Evolutionary conservation across 2,329 filamentous ascomycete species (phyloP).

Genomic region (Sordariomycetes sp.): DNA sequence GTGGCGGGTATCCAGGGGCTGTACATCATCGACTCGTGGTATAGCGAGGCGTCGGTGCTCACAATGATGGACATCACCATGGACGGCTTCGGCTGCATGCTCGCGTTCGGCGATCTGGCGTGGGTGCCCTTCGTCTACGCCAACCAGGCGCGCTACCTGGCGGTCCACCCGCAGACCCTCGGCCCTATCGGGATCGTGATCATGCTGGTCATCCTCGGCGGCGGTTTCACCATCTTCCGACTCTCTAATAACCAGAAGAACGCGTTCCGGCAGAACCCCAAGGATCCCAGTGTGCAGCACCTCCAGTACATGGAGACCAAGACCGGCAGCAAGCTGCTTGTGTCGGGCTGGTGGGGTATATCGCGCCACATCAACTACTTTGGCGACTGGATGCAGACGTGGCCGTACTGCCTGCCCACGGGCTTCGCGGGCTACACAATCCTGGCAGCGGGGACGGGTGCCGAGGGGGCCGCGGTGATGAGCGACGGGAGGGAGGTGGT

Average conservation of each 20-base stretch:
- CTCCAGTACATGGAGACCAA: constrained; percentile 80
- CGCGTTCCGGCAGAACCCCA: constrained; percentile 77
- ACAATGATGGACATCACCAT: constrained; percentile 92
- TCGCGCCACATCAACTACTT: constrained; percentile 93
- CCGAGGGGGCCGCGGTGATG: constrained; percentile 44
- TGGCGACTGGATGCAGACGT: constrained; percentile 89
- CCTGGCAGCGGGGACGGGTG: constrained; percentile 37
- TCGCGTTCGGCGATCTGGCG: constrained; percentile 81
- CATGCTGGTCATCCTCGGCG: constrained; percentile 55
- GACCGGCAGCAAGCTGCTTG: constrained; percentile 68
- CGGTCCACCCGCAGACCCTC: constrained; percentile 71
- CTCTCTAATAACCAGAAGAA: constrained; percentile 94
- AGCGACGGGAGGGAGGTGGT: constrained; percentile 54
- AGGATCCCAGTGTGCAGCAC: constrained; percentile 67
- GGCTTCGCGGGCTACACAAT: constrained; percentile 75
- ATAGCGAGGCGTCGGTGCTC: constrained; percentile 79
- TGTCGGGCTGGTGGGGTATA: constrained; percentile 86
- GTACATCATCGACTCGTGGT: constrained; percentile 76
- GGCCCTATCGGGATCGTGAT: constrained; percentile 54
- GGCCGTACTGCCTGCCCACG: constrained; percentile 82
- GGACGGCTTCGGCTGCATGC: constrained; percentile 93
- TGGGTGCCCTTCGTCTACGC: constrained; percentile 92
- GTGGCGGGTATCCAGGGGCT: constrained; percentile 67
- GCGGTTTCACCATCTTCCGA: constrained; percentile 88
- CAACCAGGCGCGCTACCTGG: constrained; percentile 73